A percentile compares a stretch with the other conserved stretches of the same genome.
phyloP scores from a whole-genome alignment of 805 yeast species.

The Yamadazyma akitaensis region DNA sequence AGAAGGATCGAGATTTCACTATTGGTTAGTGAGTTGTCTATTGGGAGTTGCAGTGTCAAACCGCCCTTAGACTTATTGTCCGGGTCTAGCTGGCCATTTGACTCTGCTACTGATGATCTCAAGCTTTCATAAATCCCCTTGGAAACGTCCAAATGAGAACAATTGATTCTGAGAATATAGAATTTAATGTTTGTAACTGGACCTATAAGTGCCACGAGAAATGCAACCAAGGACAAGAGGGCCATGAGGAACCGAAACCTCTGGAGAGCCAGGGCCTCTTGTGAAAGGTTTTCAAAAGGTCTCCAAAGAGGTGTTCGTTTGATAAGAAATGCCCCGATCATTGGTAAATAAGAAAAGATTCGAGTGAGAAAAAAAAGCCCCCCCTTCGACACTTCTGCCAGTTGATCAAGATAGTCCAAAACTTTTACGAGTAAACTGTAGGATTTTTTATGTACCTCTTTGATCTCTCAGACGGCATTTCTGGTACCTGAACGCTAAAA shows the following conservation, averaged over 20 bases:
- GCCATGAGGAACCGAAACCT: constrained; percentile 22
- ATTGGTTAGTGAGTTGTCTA: constrained; percentile 40
- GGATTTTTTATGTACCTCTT: too few relatives aligned
- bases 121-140: constrained; percentile 49
- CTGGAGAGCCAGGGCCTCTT: constrained; percentile 24
- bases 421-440: too few relatives aligned
- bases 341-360: too few relatives aligned
- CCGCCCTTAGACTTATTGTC: constrained; percentile 7
- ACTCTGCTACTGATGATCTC: constrained; percentile 27
- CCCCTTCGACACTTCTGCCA: too few relatives aligned
- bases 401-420: too few relatives aligned
- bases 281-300: constrained; percentile 24
- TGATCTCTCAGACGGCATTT: too few relatives aligned
- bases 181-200: constrained; percentile 20
- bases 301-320: background rate
- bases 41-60: constrained; percentile 16
- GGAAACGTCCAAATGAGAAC: constrained; percentile 52
- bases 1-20: constrained; percentile 46
- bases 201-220: constrained; percentile 23
- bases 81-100: constrained; percentile 17
- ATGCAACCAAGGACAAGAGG: constrained; percentile 15
- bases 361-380: too few relatives aligned
- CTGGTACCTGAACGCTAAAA: too few relatives aligned
- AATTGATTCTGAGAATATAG: constrained; percentile 41
- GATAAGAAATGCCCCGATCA: too few relatives aligned